These are phyloP conservation scores for Rusavskia elegans DNA, from an alignment of 495 filamentous ascomycete genomes.

Conservation along the genomic window DNA sequence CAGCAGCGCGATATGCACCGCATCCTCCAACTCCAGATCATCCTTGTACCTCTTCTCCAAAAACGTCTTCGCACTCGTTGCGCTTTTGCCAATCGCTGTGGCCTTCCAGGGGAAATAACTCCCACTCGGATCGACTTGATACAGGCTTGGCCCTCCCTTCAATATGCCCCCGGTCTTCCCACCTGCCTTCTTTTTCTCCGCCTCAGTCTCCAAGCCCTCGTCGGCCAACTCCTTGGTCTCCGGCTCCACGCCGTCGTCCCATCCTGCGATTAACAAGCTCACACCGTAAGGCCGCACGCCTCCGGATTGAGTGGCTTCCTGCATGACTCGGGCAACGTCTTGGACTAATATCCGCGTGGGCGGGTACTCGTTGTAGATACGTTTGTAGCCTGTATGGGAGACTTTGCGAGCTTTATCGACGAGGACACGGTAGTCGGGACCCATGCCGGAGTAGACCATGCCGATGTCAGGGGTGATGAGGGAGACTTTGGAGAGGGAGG, in stretches of 20 bases:
- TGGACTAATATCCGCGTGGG: conserved; percentile 97
- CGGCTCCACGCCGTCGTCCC: conserved; percentile 91
- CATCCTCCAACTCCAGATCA: conserved; percentile 92
- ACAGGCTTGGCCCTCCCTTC: conserved; percentile 91
- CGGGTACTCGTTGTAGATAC: conserved; percentile 99
- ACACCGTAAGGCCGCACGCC: conserved; percentile 98
- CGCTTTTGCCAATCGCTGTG: conserved; percentile 96
- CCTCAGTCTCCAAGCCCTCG: conserved; percentile 32
- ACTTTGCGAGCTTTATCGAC: conserved; percentile 97
- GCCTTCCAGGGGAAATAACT: conserved; percentile 99
- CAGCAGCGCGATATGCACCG: conserved; percentile 92
- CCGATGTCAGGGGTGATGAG: conserved; percentile 97
- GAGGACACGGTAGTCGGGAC: conserved; percentile 92
- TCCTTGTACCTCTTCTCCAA: conserved; percentile 97
- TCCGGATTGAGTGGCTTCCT: conserved; percentile 94
- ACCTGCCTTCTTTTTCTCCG: conserved; percentile 47
- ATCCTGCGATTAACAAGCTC: conserved; percentile 84
- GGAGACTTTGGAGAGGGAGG: conserved; percentile 93
- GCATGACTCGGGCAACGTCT: conserved; percentile 94
- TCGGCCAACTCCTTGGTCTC: conserved; percentile 38
- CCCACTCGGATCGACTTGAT: conserved; percentile 94
- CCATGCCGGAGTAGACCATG: conserved; percentile 99
- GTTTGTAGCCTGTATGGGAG: conserved; percentile 98
- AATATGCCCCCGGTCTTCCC: conserved; percentile 87
- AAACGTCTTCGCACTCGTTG: conserved; percentile 95